phyloP scores from a whole-genome alignment of 1,284 basidiomycete genomes.

The Limonomyces culmigenus region DNA sequence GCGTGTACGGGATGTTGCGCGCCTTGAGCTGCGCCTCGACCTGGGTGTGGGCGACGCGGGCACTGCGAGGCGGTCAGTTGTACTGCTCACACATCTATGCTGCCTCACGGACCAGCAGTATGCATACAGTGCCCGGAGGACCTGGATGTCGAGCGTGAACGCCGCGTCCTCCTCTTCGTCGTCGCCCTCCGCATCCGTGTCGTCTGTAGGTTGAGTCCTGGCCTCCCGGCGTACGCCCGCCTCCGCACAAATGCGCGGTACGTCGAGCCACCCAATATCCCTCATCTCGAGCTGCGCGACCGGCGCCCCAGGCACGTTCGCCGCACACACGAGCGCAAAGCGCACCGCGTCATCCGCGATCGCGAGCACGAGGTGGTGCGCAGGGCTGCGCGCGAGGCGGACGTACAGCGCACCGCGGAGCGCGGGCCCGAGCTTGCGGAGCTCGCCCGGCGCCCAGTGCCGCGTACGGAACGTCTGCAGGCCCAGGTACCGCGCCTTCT shows the following conservation, averaged over 20 bases:
- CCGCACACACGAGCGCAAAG: conserved; percentile 57
- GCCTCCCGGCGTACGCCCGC: conserved; percentile 11
- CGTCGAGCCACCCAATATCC: conserved; percentile 66
- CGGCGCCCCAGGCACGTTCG: conserved; percentile 30
- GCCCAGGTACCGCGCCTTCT: conserved; percentile 61
- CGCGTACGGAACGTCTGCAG: conserved; percentile 51
- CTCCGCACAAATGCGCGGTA: conserved; percentile 36
- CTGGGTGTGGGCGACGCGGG: conserved; percentile 78
- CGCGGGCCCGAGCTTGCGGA: conserved; percentile 41
- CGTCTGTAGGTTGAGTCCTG: background rate
- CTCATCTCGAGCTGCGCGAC: conserved; percentile 44
- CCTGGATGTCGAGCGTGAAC: conserved; percentile 54
- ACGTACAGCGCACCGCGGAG: conserved; percentile 47
- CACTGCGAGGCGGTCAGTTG: conserved; percentile 28
- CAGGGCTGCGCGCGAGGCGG: conserved; percentile 48
- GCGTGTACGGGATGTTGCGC: conserved; percentile 62
- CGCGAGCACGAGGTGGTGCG: conserved; percentile 61
- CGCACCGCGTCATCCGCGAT: conserved; percentile 62
- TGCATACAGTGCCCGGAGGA: conserved; percentile 56
- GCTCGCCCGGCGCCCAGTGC: conserved; percentile 49
- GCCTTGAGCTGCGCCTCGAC: conserved; percentile 79
- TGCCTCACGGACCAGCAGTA: conserved; percentile 66
- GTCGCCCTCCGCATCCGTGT: background rate
- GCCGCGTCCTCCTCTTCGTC: conserved; percentile 18
- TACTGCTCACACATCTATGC: background rate